Conservation (phyloP, 345 rosid species). For the Bretschneidera sinensis region DNA sequence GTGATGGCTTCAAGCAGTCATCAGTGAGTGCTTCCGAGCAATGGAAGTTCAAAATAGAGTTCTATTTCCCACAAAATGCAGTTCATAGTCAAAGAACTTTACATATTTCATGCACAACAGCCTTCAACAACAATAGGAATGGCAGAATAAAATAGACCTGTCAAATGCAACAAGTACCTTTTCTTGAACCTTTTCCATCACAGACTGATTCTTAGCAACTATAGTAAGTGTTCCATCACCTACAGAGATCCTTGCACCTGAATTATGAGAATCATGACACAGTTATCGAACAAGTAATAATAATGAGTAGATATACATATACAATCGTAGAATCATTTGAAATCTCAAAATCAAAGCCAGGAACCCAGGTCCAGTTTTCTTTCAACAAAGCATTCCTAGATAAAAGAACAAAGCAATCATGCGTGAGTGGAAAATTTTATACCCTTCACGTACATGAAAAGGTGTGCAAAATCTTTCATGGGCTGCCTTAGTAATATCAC, state of each 20-base stretch:
- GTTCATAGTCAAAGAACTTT: neutral
- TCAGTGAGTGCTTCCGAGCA: neutral
- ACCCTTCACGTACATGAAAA: constrained; percentile 1
- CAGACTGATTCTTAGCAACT: constrained; percentile 68
- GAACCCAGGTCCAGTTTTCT: neutral
- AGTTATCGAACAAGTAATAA: too few species aligned
- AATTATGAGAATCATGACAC: constrained; percentile 12
- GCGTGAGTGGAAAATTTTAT: neutral
- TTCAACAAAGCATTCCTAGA: too few species aligned
- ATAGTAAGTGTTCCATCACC: constrained; percentile 79
- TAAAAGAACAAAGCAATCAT: neutral
- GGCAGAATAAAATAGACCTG: neutral
- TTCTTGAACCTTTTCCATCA: constrained; percentile 77
- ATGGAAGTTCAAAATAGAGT: neutral
- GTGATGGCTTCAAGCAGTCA: neutral
- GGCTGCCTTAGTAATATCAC: neutral
- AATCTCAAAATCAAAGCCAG: neutral
- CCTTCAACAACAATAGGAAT: neutral
- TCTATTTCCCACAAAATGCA: neutral
- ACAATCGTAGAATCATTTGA: too few species aligned
- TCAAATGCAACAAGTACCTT: constrained; percentile 41
- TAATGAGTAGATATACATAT: too few species aligned
- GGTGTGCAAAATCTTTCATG: neutral
- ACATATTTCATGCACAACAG: neutral
- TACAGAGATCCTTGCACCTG: constrained; percentile 79